Evolutionary conservation across 345 rosid genomes (phyloP), one percentile per base, ranked within the genome.

Genomic region (Aquilaria malaccensis): DNA sequence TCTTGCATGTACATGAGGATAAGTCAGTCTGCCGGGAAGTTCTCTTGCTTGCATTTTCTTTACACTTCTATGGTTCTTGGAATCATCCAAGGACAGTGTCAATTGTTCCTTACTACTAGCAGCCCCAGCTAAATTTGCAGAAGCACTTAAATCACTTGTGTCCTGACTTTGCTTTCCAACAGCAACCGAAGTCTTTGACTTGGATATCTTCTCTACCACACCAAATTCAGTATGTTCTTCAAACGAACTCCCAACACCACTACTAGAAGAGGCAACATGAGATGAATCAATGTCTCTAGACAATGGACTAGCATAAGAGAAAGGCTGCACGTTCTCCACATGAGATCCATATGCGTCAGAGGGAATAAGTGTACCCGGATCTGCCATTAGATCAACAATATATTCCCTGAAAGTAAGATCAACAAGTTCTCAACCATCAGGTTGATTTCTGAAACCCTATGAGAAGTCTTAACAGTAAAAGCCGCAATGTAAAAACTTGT

Each of bases 301-400:
- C 58, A 72, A 64, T 69, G 92, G 89, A 75, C 88, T 83, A 58
- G 84, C 78, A 49, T 90, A 81, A 68, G 70, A 81, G 69, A 78
- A 74, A 57, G 86, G 59, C 49, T 86, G 92, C 61, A 79, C 92
- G 47, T 70, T 82, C 68, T 79, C 95, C 69, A 78, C 66, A 66
- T 79, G 87, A 69, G 81, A 82, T 61, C 86, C 88, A 56, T 81
- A 86, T 13, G 77, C 79, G 77, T 92, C 96, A 68, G 96, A 77
- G 56, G 98, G 96, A 78, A 92, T 88, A 73, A 92, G 96, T 50
- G 91, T 83, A 57, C 96, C 98, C 33, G 96, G 98, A 80, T 81
- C 98, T 64, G 96, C 96, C 92, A 87, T 92, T 53, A 92, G 86
- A 70, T 92, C 98, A 70, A 92, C 85, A 55, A 92, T 92, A 80